Evolutionary conservation across 306 rosid species (phyloP), one percentile per base, ranked within the genome.

Genomic region (Nissolia schottii): DNA sequence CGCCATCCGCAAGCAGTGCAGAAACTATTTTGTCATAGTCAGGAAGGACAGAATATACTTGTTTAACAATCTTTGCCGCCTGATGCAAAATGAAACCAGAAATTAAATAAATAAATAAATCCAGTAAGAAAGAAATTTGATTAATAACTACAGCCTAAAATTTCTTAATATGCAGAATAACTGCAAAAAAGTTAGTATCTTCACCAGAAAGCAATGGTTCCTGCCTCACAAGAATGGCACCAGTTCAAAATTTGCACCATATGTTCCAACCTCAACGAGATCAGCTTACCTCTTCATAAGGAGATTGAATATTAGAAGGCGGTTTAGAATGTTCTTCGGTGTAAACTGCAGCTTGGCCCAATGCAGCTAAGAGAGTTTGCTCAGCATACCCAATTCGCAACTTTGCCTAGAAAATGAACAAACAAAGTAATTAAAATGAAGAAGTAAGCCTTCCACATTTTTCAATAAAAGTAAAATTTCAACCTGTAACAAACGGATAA

Each of bases 401-500:
- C 84, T 94, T 89, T 28, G 89, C 6, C 97, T 91, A 59, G 41
- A 77, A 69, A 70, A 66, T 41, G 73, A 61, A 75, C 8, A 15
- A 45, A 73, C 23, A 35, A 12, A 66, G 22, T 45, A 20, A 56
- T 55, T 81, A 65, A 76, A 24, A 77, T 67, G 31, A 25, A 74
- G 53, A 67, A 72, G 10, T 58, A 75, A 73, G 56, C 32, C 23
- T 10, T 32, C 79, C 79, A 32, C 24, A 72, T 46, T 20, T 54
- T 70, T 59, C 27, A 73, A 67, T 19, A 66, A 43, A 74, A 58
- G 57, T 29, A 41, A 37, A 76, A 22, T 70, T 43, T 58, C 71
- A 85, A 94, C 97, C 99, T 94, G 97, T 61, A 91, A 87, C 67
- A 94, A 81, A 35, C 96, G 87, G 73, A 88, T 91, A 73, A 91